Evolutionary conservation across 768 basidiomycete species (phyloP), one percentile per base, ranked within the genome.

Genomic region (Lanmaoa rubissima): DNA sequence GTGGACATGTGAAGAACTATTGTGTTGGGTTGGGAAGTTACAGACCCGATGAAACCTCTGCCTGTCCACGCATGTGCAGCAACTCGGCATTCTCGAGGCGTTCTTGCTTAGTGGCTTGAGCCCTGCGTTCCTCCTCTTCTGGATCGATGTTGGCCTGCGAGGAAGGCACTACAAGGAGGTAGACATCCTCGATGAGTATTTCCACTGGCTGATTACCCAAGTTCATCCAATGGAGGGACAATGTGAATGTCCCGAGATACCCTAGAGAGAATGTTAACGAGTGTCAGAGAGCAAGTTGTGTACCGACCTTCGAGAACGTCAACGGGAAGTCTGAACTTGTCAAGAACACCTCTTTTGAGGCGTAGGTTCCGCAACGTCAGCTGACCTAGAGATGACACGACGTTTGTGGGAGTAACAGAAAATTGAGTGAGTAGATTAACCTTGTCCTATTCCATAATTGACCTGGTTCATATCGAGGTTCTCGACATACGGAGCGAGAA

Each of bases 381-480:
- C 73, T 90, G 86, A 41, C 91, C 90, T 92, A 54, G 31, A 54
- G 32, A 40, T 39, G 7, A 46, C 48, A 58, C 61, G 53, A 56
- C 28, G 38, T 57, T 60, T 36, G 38, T 24, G 14, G 28, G 48
- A 51, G 48, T 16, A 32, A 43, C 1, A 36, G 50, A 58, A 40
- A 39, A 26, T 44, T 32, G 52, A 35, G 10, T 13, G 28, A 42
- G 26, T 2, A 12, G 21, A 53, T 71, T 58, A 69, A 83, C 93
- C 94, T 79, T 91, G 88, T 56, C 83, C 89, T 61, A 96, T 90
- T 16, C 92, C 94, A 78, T 96, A 88, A 68, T 94, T 94, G 48
- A 98, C 89, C 73, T 95, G 92, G 69, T 92, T 89, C 70, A 94
- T 83, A 72, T 98, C 94, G 71, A 99, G 76, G 69, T 98, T 96